phyloP scores from a whole-genome alignment of 192 early-diverging fungal species.

The Neocallimastix lanati region DNA sequence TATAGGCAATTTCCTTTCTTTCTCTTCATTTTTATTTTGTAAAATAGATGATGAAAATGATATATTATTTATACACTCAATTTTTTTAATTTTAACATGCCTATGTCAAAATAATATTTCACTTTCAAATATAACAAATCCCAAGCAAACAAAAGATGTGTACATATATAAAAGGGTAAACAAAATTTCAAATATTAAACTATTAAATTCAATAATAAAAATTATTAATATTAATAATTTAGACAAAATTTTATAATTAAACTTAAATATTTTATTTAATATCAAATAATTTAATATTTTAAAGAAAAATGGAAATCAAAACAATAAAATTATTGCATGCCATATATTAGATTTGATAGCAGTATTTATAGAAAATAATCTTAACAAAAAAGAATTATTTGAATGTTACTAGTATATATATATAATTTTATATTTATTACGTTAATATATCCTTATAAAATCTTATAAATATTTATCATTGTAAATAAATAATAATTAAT shows the following conservation, averaged over 20 bases:
- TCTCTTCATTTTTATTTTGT: background rate
- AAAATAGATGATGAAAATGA: background rate
- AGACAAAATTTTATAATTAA: too few species aligned
- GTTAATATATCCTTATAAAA: too few species aligned
- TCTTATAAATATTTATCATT: too few species aligned
- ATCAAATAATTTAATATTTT: too few species aligned
- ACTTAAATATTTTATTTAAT: too few species aligned
- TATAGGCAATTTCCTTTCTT: background rate
- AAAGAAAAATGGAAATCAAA: background rate
- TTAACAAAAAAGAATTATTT: background rate
- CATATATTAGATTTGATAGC: background rate
- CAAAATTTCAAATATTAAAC: background rate
- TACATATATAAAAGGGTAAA: background rate
- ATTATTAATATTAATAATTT: too few species aligned
- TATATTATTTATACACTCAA: background rate
- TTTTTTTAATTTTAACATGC: background rate
- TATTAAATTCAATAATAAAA: too few species aligned
- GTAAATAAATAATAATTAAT: too few species aligned
- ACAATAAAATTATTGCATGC: background rate
- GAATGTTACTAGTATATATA: background rate
- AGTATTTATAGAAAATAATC: background rate
- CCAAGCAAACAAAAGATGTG: background rate
- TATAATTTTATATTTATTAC: too few species aligned
- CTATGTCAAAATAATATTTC: background rate
- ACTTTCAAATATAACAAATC: background rate